These are phyloP conservation scores for Globisporangium uncinulatum DNA, from an alignment of 352 stramenopile genomes.

Conservation along the genomic window DNA sequence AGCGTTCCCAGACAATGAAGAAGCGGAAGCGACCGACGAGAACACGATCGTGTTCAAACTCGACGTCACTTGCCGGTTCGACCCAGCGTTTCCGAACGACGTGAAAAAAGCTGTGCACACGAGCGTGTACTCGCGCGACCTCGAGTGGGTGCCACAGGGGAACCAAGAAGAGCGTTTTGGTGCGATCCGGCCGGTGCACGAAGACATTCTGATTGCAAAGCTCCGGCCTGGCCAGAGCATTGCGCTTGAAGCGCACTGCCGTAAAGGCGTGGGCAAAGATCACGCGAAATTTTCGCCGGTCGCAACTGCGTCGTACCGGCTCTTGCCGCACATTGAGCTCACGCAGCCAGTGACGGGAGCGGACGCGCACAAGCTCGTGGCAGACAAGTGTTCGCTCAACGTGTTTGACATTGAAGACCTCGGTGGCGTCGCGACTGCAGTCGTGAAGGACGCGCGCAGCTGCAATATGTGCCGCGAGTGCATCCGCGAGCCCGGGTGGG, in stretches of 20 bases:
- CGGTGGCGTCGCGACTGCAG: constrained; percentile 54
- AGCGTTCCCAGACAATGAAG: constrained; percentile 80
- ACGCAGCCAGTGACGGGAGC: constrained; percentile 53
- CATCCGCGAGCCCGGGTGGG: constrained; percentile 86
- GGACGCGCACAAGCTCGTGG: constrained; percentile 51
- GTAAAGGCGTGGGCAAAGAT: constrained; percentile 94
- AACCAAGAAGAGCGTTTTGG: constrained; percentile 91
- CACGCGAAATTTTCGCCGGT: constrained; percentile 98
- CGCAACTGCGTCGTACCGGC: constrained; percentile 92
- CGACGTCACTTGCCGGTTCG: constrained; percentile 85
- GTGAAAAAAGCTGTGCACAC: constrained; percentile 12
- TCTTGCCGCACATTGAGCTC: constrained; percentile 86
- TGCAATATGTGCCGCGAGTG: constrained; percentile 98
- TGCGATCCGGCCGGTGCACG: constrained; percentile 82
- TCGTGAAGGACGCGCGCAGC: constrained; percentile 78
- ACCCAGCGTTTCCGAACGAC: constrained; percentile 57
- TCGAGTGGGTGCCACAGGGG: constrained; percentile 96
- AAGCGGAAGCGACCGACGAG: constrained; percentile 90
- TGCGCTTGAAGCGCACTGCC: constrained; percentile 92
- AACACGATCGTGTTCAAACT: constrained; percentile 97
- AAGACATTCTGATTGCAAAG: constrained; percentile 97
- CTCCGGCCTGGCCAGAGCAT: constrained; percentile 95
- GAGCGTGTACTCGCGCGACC: constrained; percentile 90
- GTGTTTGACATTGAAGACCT: constrained; percentile 93
- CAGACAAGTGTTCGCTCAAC: constrained; percentile 70